Conservation (phyloP, 2,329 filamentous ascomycete species). For the Fusarium sp. region DNA sequence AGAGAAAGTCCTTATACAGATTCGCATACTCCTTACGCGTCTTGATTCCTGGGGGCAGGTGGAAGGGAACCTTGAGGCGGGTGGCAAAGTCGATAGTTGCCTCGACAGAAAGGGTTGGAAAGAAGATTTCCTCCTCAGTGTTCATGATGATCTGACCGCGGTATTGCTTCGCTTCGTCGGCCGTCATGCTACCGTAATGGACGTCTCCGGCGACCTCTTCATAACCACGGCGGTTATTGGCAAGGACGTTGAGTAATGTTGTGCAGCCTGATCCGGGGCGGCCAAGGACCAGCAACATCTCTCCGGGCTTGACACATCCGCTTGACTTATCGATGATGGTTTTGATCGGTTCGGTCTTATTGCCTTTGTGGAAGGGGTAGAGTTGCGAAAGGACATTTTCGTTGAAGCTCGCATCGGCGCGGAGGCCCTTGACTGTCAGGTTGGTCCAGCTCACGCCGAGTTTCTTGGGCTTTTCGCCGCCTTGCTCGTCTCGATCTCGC, state of each 20-base stretch:
- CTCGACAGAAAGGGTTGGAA: slow-evolving; percentile 75
- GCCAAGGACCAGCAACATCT: slow-evolving; percentile 76
- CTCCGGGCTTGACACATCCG: slow-evolving; percentile 77
- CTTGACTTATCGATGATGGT: slow-evolving; percentile 73
- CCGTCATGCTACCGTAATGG: slow-evolving; percentile 63
- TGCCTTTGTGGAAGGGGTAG: slow-evolving; percentile 63
- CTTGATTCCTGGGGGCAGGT: slow-evolving; percentile 56
- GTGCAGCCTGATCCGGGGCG: slow-evolving; percentile 77
- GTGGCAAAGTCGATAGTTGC: slow-evolving; percentile 78
- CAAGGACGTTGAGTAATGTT: slow-evolving; percentile 74
- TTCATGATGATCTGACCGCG: slow-evolving; percentile 73
- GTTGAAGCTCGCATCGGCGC: slow-evolving; percentile 70
- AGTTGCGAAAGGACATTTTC: slow-evolving; percentile 70
- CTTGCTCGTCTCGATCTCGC: not conserved
- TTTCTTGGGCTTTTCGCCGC: slow-evolving; percentile 48
- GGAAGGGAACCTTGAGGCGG: slow-evolving; percentile 64
- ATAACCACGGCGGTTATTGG: slow-evolving; percentile 71
- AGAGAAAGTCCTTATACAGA: slow-evolving; percentile 63
- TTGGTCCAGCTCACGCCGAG: slow-evolving; percentile 74
- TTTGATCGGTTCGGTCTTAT: slow-evolving; percentile 66
- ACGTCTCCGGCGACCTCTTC: slow-evolving; percentile 68
- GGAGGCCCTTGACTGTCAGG: slow-evolving; percentile 70
- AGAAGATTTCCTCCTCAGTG: slow-evolving; percentile 74
- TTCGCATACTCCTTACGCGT: slow-evolving; percentile 58
- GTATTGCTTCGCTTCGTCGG: slow-evolving; percentile 60